phyloP scores from a whole-genome alignment of 352 stramenopile genomes.

The Halophytophthora polymorphica region DNA sequence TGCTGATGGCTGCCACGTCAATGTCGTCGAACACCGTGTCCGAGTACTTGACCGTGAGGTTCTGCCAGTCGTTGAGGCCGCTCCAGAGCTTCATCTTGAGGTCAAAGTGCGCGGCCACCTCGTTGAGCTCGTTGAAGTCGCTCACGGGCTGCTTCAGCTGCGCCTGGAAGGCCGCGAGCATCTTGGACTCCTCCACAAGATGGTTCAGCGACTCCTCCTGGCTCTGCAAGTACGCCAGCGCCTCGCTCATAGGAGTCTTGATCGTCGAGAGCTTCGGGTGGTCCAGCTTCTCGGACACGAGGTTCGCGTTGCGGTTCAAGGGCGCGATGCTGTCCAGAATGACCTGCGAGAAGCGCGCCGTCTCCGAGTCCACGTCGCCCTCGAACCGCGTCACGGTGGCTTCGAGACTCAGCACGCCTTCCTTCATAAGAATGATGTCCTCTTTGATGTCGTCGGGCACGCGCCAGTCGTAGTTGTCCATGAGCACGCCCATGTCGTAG shows the following conservation, averaged over 20 bases:
- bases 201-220: conserved; percentile 72
- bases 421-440: conserved; percentile 92
- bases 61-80: conserved; percentile 81
- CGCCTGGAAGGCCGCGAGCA: conserved; percentile 85
- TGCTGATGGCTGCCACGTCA: conserved; percentile 85
- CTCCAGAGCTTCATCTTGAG: conserved; percentile 92
- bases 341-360: conserved; percentile 85
- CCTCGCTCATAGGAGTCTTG: conserved; percentile 69
- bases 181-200: conserved; percentile 81
- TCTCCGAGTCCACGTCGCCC: conserved; percentile 90
- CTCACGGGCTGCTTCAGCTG: conserved; percentile 85
- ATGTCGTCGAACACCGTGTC: conserved; percentile 86
- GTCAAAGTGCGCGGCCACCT: conserved; percentile 81
- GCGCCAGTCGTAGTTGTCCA: conserved; percentile 91
- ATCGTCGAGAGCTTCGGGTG: conserved; percentile 76
- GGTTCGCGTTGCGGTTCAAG: conserved; percentile 61
- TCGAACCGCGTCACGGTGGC: conserved; percentile 88
- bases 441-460: conserved; percentile 92
- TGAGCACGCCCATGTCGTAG: conserved; percentile 86
- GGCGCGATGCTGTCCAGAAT: conserved; percentile 88
- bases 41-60: conserved; percentile 71
- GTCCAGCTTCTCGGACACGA: conserved; percentile 82
- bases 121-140: conserved; percentile 88
- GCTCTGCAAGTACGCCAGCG: conserved; percentile 65
- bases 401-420: conserved; percentile 89